These are phyloP conservation scores for Sherardia arvensis DNA, from an alignment of 257 asterid species.

Conservation along the genomic window DNA sequence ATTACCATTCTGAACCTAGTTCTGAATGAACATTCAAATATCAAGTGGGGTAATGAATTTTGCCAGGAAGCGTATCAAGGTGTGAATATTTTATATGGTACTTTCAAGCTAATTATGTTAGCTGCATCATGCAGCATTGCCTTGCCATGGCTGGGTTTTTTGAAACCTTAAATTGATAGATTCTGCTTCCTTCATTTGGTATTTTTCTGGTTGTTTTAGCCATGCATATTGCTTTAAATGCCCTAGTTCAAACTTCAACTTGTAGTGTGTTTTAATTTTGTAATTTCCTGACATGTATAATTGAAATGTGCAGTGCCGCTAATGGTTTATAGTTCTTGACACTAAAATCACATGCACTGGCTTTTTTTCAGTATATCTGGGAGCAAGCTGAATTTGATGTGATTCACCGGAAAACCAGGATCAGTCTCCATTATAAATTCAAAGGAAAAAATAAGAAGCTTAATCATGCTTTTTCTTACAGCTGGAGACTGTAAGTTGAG, in stretches of 20 bases:
- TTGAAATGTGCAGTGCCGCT: neutral
- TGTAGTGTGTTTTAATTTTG: neutral
- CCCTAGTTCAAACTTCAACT: neutral
- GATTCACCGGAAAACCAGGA: constrained; percentile 83
- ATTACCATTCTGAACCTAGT: neutral
- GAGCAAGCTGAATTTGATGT: constrained; percentile 94
- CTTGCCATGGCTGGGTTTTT: neutral
- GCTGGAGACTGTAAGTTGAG: constrained; percentile 95
- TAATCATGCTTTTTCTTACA: constrained; percentile 88
- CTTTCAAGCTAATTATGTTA: neutral
- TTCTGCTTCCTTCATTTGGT: neutral
- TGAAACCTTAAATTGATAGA: neutral
- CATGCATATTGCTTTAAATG: neutral
- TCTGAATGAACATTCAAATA: neutral
- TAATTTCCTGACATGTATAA: neutral
- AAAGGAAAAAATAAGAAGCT: constrained; percentile 61
- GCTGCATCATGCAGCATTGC: neutral
- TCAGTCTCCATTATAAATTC: constrained; percentile 90
- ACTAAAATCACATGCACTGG: neutral
- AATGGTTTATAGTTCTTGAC: neutral
- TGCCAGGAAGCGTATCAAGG: neutral
- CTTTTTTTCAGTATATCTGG: constrained; percentile 58
- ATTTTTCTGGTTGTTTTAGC: neutral
- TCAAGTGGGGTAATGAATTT: neutral
- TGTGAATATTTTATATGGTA: neutral